These are phyloP conservation scores for Pouteria campechiana DNA, from an alignment of 179 eudicot genomes.

Conservation along the genomic window DNA sequence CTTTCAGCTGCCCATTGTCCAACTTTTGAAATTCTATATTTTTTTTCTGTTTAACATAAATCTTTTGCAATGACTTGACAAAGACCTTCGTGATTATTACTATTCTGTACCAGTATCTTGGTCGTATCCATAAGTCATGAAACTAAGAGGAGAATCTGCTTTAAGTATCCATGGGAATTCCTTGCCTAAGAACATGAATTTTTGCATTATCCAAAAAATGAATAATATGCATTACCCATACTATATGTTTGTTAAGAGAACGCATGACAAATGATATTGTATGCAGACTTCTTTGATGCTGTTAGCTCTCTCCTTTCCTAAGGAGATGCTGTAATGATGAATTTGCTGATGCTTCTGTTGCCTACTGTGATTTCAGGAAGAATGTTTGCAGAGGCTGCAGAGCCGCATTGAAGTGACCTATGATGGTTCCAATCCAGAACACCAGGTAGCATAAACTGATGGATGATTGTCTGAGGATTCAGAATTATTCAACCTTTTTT, in stretches of 20 bases:
- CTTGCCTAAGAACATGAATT: neutral
- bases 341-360: neutral
- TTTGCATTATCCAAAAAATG: neutral
- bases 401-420: slow-evolving; percentile 54
- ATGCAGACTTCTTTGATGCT: too few species aligned
- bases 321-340: too few species aligned
- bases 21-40: neutral
- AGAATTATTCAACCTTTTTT: neutral
- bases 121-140: too few species aligned
- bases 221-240: neutral
- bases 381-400: slow-evolving; percentile 54
- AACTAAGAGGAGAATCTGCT: too few species aligned
- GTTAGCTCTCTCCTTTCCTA: too few species aligned
- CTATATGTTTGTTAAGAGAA: neutral
- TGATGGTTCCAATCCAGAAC: slow-evolving; percentile 58
- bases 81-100: too few species aligned
- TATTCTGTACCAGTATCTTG: too few species aligned
- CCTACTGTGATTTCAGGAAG: slow-evolving; percentile 24
- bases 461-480: neutral
- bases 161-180: neutral
- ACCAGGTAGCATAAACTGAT: slow-evolving; percentile 28
- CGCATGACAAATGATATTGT: neutral
- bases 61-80: too few species aligned
- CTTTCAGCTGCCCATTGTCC: neutral
- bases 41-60: neutral